These are phyloP conservation scores for Pelargonium exstipulatum DNA, from an alignment of 441 rosid species.

Conservation along the genomic window DNA sequence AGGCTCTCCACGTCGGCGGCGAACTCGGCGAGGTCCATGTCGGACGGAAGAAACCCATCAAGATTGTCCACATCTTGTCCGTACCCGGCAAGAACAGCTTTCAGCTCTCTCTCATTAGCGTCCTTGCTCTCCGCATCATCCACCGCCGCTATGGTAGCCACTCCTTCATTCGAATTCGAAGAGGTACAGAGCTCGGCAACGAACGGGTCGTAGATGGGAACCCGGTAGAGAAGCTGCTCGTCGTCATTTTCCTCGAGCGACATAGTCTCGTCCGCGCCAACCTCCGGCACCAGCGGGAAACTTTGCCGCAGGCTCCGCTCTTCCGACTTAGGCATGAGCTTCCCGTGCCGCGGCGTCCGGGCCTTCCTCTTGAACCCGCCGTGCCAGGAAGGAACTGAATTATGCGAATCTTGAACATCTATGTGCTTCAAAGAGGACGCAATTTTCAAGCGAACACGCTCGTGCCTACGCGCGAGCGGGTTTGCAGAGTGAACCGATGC, in stretches of 20 bases:
- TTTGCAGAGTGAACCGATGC: constrained; percentile 79
- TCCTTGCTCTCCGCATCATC: constrained; percentile 21
- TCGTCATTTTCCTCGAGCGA: constrained; percentile 37
- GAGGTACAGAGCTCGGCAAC: constrained; percentile 41
- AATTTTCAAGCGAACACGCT: constrained; percentile 66
- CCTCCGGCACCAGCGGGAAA: constrained; percentile 61
- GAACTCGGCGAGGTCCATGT: constrained; percentile 77
- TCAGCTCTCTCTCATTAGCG: constrained; percentile 22
- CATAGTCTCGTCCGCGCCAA: constrained; percentile 50
- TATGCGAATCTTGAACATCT: constrained; percentile 2
- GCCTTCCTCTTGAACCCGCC: constrained; percentile 74
- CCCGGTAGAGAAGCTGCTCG: constrained; percentile 72
- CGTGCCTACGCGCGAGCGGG: constrained; percentile 73
- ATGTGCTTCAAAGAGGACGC: constrained; percentile 35
- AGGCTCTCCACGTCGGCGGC: constrained; percentile 80
- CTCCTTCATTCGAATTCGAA: constrained; percentile 20
- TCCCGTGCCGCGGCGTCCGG: constrained; percentile 67
- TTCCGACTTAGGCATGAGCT: constrained; percentile 8
- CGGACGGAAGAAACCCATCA: constrained; percentile 60
- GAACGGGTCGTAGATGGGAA: constrained; percentile 62
- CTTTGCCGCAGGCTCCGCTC: constrained; percentile 18
- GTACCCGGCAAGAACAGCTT: neutral
- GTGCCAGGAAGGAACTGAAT: constrained; percentile 55
- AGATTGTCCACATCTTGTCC: constrained; percentile 27
- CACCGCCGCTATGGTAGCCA: too few relatives aligned